phyloP scores from a whole-genome alignment of 129 eudicot genomes.

The Heracleum sosnowskyi region DNA sequence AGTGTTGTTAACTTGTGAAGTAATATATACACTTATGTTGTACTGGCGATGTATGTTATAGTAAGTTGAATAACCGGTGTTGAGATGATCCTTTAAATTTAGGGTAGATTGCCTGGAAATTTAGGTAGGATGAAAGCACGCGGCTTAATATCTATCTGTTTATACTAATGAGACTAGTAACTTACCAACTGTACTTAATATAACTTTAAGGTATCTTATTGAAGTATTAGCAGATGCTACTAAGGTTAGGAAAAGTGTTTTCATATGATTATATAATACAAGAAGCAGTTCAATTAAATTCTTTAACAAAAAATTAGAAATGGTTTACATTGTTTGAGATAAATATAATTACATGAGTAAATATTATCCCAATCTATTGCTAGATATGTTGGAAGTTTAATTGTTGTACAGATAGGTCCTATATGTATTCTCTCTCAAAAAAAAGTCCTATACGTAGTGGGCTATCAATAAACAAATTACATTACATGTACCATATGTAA shows the following conservation, averaged over 20 bases:
- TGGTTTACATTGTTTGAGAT: neutral
- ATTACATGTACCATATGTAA: too few relatives aligned
- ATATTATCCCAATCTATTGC: neutral
- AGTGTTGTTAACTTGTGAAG: too few relatives aligned
- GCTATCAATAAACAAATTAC: too few relatives aligned
- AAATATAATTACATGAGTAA: neutral
- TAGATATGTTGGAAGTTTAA: neutral
- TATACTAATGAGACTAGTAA: too few relatives aligned
- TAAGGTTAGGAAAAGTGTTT: neutral
- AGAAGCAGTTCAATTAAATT: neutral
- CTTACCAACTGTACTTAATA: neutral
- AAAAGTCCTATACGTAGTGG: neutral
- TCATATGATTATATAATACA: neutral
- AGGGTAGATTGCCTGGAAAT: too few relatives aligned
- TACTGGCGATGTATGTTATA: too few relatives aligned
- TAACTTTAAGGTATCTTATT: neutral
- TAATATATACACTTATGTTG: too few relatives aligned
- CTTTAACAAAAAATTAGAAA: neutral
- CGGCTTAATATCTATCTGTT: too few relatives aligned
- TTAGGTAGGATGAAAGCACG: too few relatives aligned
- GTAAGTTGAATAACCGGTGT: too few relatives aligned
- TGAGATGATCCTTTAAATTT: too few relatives aligned
- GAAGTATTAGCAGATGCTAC: neutral
- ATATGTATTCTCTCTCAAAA: too few relatives aligned
- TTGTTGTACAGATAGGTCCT: neutral